Evolutionary conservation across 768 basidiomycete genomes (phyloP).

Genomic region (Rhodotorula paludigena): DNA sequence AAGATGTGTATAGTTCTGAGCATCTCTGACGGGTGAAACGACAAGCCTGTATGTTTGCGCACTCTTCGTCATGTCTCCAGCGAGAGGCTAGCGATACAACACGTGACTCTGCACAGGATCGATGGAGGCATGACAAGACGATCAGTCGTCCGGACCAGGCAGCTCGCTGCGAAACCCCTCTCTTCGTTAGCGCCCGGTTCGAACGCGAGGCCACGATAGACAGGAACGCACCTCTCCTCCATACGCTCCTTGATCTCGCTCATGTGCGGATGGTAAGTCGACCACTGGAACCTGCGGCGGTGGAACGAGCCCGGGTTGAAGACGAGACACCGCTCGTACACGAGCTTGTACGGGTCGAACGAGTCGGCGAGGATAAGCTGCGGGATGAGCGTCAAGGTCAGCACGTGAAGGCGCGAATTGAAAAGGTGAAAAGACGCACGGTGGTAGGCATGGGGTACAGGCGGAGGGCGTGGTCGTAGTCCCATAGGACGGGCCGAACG

Average conservation of each 20-base stretch:
- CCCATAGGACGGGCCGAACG: conserved; percentile 79
- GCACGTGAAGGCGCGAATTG: not conserved
- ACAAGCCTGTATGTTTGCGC: not conserved
- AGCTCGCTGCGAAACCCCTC: conserved; percentile 1
- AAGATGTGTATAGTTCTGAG: too few species aligned
- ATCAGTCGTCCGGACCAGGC: not conserved
- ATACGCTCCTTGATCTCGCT: conserved; percentile 33
- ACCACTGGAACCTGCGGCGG: conserved; percentile 75
- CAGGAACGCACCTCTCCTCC: conserved; percentile 26
- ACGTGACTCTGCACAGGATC: not conserved
- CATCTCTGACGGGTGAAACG: too few species aligned
- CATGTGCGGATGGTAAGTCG: conserved; percentile 58
- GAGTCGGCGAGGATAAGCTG: conserved; percentile 91
- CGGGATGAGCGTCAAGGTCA: not conserved
- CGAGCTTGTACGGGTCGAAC: conserved; percentile 91
- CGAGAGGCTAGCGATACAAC: not conserved
- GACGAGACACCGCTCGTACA: conserved; percentile 96
- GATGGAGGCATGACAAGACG: too few species aligned
- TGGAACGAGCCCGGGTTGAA: conserved; percentile 96
- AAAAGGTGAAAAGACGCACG: conserved; percentile 53
- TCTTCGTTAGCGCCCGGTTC: too few species aligned
- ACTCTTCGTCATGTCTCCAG: not conserved
- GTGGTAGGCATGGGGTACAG: conserved; percentile 90
- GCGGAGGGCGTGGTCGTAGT: conserved; percentile 85
- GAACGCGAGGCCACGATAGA: not conserved